Conservation (phyloP, 495 filamentous ascomycete species). For the Neurospora sublineolata region DNA sequence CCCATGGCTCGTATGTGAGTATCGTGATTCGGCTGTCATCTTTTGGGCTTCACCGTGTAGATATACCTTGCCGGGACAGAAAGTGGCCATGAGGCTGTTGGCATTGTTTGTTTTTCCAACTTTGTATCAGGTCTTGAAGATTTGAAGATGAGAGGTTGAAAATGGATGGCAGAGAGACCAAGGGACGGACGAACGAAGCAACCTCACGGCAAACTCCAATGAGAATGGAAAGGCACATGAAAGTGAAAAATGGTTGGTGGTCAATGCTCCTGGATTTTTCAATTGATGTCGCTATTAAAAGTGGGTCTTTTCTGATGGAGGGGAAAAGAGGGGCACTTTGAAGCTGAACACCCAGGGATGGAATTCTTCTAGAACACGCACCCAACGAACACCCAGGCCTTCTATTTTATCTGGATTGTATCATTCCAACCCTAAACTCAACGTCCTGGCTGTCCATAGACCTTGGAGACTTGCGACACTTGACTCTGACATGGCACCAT, state of each 20-base stretch:
- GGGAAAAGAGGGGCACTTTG: neutral
- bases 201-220: neutral
- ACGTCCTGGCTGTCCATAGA: neutral
- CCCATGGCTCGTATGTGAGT: neutral
- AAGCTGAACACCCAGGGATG: neutral
- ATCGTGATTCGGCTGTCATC: neutral
- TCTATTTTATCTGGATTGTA: neutral
- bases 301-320: neutral
- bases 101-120: neutral
- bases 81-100: neutral
- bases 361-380: neutral
- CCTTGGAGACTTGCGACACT: neutral
- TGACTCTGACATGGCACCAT: neutral
- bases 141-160: neutral
- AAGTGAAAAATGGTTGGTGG: neutral
- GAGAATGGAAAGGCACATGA: neutral
- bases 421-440: neutral
- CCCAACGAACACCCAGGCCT: neutral
- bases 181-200: neutral
- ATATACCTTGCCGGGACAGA: neutral
- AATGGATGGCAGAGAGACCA: neutral
- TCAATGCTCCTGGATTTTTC: neutral
- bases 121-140: neutral
- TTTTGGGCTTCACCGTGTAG: neutral
- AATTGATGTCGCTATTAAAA: neutral